phyloP scores from a whole-genome alignment of 2,329 filamentous ascomycete species.

The Camillea tinctor region DNA sequence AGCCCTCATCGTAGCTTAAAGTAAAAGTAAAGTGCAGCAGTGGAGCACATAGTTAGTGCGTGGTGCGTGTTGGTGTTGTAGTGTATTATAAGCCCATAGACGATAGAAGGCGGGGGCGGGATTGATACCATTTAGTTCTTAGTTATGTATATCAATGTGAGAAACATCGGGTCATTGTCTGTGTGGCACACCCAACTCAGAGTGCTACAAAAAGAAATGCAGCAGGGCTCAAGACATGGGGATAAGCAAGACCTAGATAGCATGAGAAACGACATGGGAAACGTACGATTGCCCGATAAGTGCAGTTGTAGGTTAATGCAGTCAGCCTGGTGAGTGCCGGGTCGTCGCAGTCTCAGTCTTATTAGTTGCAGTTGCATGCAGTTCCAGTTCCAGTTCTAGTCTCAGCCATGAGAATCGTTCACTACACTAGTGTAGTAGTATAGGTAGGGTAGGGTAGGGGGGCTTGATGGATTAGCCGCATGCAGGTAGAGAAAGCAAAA shows the following conservation, averaged over 20 bases:
- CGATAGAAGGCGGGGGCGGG: background rate
- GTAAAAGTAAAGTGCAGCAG: too few relatives aligned
- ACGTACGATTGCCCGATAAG: background rate
- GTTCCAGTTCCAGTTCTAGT: too few relatives aligned
- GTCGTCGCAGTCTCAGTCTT: background rate
- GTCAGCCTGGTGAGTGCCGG: background rate
- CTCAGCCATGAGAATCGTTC: too few relatives aligned
- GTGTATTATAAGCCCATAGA: background rate
- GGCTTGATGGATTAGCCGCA: conserved; percentile 19
- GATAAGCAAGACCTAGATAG: background rate
- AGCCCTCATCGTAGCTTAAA: background rate
- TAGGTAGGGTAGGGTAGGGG: conserved; percentile 13
- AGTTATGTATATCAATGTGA: too few relatives aligned
- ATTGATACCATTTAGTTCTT: too few relatives aligned
- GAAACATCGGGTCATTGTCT: background rate
- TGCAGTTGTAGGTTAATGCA: background rate
- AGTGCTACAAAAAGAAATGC: background rate
- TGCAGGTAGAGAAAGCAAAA: conserved; percentile 12
- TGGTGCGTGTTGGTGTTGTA: too few relatives aligned
- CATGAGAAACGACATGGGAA: background rate
- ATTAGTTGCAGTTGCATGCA: too few relatives aligned
- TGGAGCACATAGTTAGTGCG: background rate
- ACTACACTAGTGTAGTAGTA: conserved; percentile 8
- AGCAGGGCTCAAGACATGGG: background rate
- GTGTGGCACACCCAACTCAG: background rate